A percentile compares a stretch with the other conserved stretches of the same genome.
phyloP scores from a whole-genome alignment of 306 rosid genomes.

The Cucumis cinereus region DNA sequence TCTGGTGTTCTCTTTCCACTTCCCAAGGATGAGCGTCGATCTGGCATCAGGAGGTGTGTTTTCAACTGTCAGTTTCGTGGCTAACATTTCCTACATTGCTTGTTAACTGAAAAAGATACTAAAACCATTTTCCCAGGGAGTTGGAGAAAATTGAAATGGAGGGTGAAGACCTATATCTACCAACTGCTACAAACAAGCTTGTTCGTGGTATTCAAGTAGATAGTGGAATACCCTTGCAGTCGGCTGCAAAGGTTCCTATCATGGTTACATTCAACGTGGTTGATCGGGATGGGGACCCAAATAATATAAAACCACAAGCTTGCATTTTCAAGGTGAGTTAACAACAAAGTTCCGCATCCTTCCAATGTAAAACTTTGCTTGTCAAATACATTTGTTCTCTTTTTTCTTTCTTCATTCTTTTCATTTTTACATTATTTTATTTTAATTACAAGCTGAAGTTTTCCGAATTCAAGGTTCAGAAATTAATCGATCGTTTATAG shows the following conservation, averaged over 20 bases:
- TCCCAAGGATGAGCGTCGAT: conserved; percentile 88
- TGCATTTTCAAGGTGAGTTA: conserved; percentile 85
- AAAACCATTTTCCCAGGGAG: conserved; percentile 43
- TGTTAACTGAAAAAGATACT: background rate
- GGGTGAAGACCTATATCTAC: conserved; percentile 87
- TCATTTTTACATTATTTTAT: background rate
- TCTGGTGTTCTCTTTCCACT: conserved; percentile 77
- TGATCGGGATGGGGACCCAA: conserved; percentile 67
- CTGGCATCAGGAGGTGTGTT: conserved; percentile 65
- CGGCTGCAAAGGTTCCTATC: conserved; percentile 98
- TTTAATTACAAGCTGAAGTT: background rate
- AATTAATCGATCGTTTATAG: background rate
- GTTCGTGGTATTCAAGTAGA: conserved; percentile 79
- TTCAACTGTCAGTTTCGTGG: conserved; percentile 5
- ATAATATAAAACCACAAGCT: conserved; percentile 75
- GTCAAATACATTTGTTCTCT: background rate
- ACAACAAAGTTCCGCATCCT: background rate
- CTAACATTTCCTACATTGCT: background rate
- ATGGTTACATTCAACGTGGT: conserved; percentile 82
- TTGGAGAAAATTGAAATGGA: conserved; percentile 81
- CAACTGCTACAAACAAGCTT: conserved; percentile 82
- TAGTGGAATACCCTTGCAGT: conserved; percentile 94
- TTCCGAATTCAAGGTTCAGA: background rate
- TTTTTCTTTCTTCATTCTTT: background rate
- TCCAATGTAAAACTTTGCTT: background rate